Evolutionary conservation across 148 eudicot genomes (phyloP).

Genomic region (Pharnaceum exiguum): DNA sequence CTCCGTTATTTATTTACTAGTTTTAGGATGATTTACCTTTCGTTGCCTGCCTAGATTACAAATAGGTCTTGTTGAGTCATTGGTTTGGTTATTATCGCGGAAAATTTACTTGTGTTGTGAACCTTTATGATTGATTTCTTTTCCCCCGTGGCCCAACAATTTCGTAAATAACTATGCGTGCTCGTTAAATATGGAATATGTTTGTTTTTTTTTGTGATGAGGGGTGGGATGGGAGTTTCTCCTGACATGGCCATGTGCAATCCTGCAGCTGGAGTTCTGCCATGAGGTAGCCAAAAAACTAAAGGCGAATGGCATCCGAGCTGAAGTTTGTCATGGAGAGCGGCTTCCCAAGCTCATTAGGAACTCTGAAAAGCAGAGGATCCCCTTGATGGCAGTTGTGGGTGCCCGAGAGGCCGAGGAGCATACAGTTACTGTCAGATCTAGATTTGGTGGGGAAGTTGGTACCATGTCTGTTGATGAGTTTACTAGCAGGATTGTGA

Average conservation of each 20-base stretch:
- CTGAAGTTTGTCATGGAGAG: conserved; percentile 86
- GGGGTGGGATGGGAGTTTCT: background rate
- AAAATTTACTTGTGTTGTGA: too few species aligned
- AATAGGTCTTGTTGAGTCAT: too few species aligned
- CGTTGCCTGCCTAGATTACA: too few species aligned
- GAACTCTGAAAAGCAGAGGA: conserved; percentile 82
- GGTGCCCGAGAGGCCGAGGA: conserved; percentile 88
- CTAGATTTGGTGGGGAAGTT: conserved; percentile 84
- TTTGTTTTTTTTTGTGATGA: background rate
- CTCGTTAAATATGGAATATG: background rate
- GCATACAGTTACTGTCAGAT: conserved; percentile 71
- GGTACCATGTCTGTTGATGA: conserved; percentile 67
- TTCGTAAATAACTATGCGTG: too few species aligned
- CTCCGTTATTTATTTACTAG: too few species aligned
- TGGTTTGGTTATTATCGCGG: too few species aligned
- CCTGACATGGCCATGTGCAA: background rate
- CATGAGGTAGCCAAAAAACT: conserved; percentile 47
- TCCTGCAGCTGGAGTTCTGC: conserved; percentile 67
- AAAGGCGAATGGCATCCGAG: conserved; percentile 65
- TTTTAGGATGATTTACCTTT: too few species aligned
- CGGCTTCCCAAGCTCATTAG: conserved; percentile 86
- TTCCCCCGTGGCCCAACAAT: too few species aligned
- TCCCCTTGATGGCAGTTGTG: conserved; percentile 88
- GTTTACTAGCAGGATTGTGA: conserved; percentile 42
- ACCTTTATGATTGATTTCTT: too few species aligned